These are phyloP conservation scores for Beauveria sp. DNA, from an alignment of 2,329 filamentous ascomycete species.

Conservation along the genomic window DNA sequence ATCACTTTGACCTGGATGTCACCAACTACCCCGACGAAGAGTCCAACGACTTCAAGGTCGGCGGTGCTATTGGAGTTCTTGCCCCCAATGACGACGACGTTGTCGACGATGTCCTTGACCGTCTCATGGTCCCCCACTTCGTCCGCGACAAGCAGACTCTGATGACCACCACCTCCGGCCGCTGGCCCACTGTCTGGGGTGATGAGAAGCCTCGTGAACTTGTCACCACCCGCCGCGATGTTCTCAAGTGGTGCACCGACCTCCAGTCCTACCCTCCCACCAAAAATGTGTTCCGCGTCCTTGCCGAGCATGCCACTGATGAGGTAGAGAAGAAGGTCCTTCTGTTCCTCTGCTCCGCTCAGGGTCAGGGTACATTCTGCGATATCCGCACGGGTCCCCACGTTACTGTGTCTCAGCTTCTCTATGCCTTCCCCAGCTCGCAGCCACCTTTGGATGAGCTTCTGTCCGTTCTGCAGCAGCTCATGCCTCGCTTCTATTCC, in stretches of 20 bases:
- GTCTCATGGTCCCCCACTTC: constrained; percentile 72
- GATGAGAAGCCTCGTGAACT: constrained; percentile 78
- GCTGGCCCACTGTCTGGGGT: constrained; percentile 98
- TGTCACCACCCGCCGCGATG: constrained; percentile 80
- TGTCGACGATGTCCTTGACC: constrained; percentile 79
- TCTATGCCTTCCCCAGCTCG: constrained; percentile 85
- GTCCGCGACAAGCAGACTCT: constrained; percentile 77
- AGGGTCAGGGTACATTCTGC: constrained; percentile 89
- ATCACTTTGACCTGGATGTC: constrained; percentile 94
- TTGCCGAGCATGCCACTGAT: constrained; percentile 77
- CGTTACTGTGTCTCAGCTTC: constrained; percentile 75
- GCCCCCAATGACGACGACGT: constrained; percentile 72
- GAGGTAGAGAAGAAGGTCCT: constrained; percentile 84
- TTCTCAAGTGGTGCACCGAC: constrained; percentile 94
- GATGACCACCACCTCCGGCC: constrained; percentile 69
- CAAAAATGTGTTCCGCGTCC: constrained; percentile 74
- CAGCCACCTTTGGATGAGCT: constrained; percentile 80
- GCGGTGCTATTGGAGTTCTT: constrained; percentile 88
- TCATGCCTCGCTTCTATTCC: constrained; percentile 98
- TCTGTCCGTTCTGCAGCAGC: constrained; percentile 69
- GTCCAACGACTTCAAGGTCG: constrained; percentile 86
- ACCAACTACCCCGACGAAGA: constrained; percentile 88
- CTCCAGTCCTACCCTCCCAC: constrained; percentile 88
- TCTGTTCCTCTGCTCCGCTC: constrained; percentile 74
- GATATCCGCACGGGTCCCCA: constrained; percentile 87